These are phyloP conservation scores for Glycine latifolia DNA, from an alignment of 306 rosid genomes.

Conservation along the genomic window DNA sequence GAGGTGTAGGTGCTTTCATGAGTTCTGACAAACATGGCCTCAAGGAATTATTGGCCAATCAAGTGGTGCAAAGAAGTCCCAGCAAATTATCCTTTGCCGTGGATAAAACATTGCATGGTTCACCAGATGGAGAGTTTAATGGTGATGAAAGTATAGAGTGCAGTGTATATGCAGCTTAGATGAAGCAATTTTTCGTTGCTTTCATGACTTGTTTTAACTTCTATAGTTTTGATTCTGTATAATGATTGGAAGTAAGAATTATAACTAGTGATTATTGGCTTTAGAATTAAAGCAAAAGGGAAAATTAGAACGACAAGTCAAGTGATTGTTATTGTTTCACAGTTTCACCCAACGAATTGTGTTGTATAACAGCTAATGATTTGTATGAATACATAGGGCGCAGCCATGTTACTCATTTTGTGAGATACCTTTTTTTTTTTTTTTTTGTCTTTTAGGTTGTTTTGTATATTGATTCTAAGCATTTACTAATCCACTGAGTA, in stretches of 20 bases:
- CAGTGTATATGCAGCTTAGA: slow-evolving; percentile 64
- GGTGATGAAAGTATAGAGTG: slow-evolving; percentile 83
- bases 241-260: slow-evolving; percentile 25
- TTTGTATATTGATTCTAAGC: background rate
- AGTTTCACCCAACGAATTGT: slow-evolving; percentile 25
- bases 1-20: slow-evolving; percentile 89
- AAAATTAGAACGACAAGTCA: slow-evolving; percentile 30
- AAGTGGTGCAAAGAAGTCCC: slow-evolving; percentile 53
- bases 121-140: slow-evolving; percentile 55
- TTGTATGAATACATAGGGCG: background rate
- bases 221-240: slow-evolving; percentile 34
- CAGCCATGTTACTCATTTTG: background rate
- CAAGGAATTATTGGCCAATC: slow-evolving; percentile 60
- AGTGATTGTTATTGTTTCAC: background rate
- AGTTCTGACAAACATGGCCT: slow-evolving; percentile 76
- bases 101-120: slow-evolving; percentile 51
- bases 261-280: slow-evolving; percentile 31
- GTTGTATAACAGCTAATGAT: slow-evolving; percentile 29
- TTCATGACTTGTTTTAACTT: slow-evolving; percentile 42
- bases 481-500: background rate
- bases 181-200: slow-evolving; percentile 67
- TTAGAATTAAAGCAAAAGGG: slow-evolving; percentile 2
- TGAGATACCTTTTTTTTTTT: background rate
- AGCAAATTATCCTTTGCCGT: slow-evolving; percentile 50
- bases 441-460: background rate